phyloP scores from a whole-genome alignment of 2,329 filamentous ascomycete genomes.

The Aspergillus tamarii region DNA sequence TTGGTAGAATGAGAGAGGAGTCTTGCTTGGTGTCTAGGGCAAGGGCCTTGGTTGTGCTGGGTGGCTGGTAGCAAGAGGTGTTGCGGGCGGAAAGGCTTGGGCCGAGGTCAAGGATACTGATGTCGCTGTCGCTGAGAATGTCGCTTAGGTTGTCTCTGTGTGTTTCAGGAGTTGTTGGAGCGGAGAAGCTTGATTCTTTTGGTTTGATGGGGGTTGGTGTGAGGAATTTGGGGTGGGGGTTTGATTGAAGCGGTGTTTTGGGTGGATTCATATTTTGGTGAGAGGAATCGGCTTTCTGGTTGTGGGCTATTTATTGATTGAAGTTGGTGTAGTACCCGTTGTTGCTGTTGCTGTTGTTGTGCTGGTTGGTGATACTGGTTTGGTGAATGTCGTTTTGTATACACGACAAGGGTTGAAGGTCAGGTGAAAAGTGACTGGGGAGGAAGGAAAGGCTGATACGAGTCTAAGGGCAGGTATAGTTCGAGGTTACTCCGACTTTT shows the following conservation, averaged over 20 bases:
- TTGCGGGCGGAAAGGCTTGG: slow-evolving; percentile 16
- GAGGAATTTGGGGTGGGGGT: not conserved
- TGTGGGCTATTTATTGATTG: not conserved
- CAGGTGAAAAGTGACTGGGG: not conserved
- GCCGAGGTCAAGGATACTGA: slow-evolving; percentile 31
- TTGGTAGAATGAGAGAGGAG: not conserved
- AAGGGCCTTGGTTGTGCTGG: not conserved
- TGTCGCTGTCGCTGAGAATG: slow-evolving; percentile 28
- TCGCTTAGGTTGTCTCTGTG: not conserved
- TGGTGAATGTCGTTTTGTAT: not conserved
- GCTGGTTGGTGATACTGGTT: not conserved
- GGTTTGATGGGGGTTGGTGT: not conserved
- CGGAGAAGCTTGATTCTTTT: not conserved
- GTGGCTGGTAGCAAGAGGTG: not conserved
- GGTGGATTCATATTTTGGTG: not conserved
- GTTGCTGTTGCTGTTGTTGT: too few relatives aligned
- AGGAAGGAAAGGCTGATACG: not conserved
- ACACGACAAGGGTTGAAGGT: not conserved
- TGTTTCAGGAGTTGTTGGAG: not conserved
- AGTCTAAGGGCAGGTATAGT: not conserved
- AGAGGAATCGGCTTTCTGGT: not conserved
- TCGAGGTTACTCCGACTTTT: not conserved
- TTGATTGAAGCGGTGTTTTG: not conserved
- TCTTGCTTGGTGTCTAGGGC: not conserved
- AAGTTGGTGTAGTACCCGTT: not conserved